These are phyloP conservation scores for Penicillium sp. DNA, from an alignment of 2,329 filamentous ascomycete genomes.

Conservation along the genomic window DNA sequence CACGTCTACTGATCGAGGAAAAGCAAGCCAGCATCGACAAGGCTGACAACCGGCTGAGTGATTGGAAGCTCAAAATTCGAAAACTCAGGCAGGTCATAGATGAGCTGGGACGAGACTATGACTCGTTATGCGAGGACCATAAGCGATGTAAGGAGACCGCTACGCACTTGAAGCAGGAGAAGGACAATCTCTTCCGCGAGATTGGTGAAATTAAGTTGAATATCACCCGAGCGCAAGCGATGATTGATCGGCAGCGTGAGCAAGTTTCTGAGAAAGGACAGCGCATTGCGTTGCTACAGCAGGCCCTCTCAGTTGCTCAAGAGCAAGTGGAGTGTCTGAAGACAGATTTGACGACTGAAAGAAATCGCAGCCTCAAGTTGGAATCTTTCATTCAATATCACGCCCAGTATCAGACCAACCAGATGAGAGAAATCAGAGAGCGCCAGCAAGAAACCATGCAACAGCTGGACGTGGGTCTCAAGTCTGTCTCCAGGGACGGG, in stretches of 20 bases:
- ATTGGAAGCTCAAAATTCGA: constrained; percentile 31
- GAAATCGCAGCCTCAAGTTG: constrained; percentile 22
- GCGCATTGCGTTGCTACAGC: constrained; percentile 18
- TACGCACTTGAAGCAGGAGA: constrained; percentile 21
- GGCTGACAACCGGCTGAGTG: constrained; percentile 22
- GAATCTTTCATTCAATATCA: constrained; percentile 30
- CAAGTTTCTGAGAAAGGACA: constrained; percentile 16
- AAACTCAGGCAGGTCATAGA: constrained; percentile 30
- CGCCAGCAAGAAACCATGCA: constrained; percentile 21
- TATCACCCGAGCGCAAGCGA: constrained; percentile 12
- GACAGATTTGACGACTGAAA: constrained; percentile 24
- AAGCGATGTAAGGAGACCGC: constrained; percentile 23
- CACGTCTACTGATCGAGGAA: constrained; percentile 15
- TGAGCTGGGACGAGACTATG: constrained; percentile 30
- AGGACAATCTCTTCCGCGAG: constrained; percentile 16
- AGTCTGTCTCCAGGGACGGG: constrained; percentile 11
- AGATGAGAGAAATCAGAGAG: constrained; percentile 16
- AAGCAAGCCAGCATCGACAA: constrained; percentile 16
- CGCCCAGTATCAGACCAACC: constrained; percentile 18
- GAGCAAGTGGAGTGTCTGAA: constrained; percentile 15
- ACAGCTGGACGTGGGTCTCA: constrained; percentile 15
- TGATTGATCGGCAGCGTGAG: constrained; percentile 14
- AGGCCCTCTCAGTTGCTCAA: constrained; percentile 21
- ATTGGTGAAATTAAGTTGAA: constrained; percentile 23
- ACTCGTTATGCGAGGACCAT: constrained; percentile 26